Percentiles rank a stretch among this genome's conserved stretches.
These are phyloP conservation scores for Scheffersomyces insectosa DNA, from an alignment of 1,139 yeast species.

Conservation along the genomic window DNA sequence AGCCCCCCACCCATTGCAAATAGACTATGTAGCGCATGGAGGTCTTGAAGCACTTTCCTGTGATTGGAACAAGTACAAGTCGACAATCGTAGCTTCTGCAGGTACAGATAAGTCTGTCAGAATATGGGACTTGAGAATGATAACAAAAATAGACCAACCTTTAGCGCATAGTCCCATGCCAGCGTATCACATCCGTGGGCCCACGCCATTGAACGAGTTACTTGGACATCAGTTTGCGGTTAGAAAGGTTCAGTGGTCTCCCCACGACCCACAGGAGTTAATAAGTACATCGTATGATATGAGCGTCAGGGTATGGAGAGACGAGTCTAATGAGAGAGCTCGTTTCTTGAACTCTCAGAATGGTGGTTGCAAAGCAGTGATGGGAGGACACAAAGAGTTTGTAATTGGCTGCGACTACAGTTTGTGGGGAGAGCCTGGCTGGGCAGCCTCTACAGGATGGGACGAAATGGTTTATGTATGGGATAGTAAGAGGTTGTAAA, in stretches of 20 bases:
- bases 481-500: constrained; percentile 55
- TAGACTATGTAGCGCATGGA: constrained; percentile 68
- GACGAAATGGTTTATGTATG: constrained; percentile 94
- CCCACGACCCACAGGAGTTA: constrained; percentile 72
- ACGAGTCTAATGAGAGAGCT: constrained; percentile 57
- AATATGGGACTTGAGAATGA: constrained; percentile 86
- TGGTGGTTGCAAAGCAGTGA: constrained; percentile 55
- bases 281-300: constrained; percentile 86
- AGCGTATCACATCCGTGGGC: constrained; percentile 51
- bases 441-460: constrained; percentile 96
- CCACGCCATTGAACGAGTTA: constrained; percentile 75
- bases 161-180: constrained; percentile 39
- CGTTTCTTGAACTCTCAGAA: constrained; percentile 38
- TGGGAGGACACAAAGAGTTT: constrained; percentile 78
- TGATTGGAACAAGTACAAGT: constrained; percentile 89
- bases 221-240: constrained; percentile 91
- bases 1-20: constrained; percentile 58
- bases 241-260: constrained; percentile 82
- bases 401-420: constrained; percentile 96
- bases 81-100: constrained; percentile 77
- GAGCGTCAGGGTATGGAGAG: constrained; percentile 88
- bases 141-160: constrained; percentile 44
- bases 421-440: constrained; percentile 94
- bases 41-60: constrained; percentile 80
- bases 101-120: constrained; percentile 86